These are phyloP conservation scores for Penicillium argentinense DNA, from an alignment of 495 filamentous ascomycete genomes.

Conservation along the genomic window DNA sequence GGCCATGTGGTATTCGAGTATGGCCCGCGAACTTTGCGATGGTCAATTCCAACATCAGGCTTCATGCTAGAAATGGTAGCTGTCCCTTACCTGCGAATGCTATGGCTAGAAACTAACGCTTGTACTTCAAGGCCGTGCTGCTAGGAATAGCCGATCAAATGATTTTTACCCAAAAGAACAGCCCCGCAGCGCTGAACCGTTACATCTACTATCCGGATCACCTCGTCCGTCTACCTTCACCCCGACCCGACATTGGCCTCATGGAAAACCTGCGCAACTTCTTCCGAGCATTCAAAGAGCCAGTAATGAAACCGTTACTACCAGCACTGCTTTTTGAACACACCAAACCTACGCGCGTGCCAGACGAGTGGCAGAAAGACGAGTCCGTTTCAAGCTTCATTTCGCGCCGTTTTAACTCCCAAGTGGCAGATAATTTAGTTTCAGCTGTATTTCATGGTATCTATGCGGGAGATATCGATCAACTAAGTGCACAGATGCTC, in stretches of 20 bases:
- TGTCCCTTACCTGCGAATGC: neutral
- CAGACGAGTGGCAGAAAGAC: constrained; percentile 44
- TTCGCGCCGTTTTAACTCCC: constrained; percentile 50
- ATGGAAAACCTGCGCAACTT: constrained; percentile 24
- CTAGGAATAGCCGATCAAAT: constrained; percentile 63
- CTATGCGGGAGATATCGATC: constrained; percentile 86
- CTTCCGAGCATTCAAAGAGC: constrained; percentile 52
- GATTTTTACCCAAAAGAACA: constrained; percentile 51
- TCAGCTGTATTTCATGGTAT: constrained; percentile 87
- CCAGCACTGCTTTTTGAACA: constrained; percentile 42
- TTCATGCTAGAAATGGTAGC: constrained; percentile 59
- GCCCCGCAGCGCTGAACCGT: constrained; percentile 58
- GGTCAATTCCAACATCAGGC: constrained; percentile 44
- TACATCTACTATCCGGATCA: constrained; percentile 93
- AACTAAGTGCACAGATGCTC: constrained; percentile 69
- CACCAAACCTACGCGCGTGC: constrained; percentile 23
- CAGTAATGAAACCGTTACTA: constrained; percentile 57
- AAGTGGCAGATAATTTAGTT: constrained; percentile 69
- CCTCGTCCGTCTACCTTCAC: constrained; percentile 68
- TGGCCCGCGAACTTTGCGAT: constrained; percentile 78
- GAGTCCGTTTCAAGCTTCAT: constrained; percentile 75
- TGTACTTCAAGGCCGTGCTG: neutral
- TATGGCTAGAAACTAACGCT: neutral
- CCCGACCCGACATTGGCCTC: constrained; percentile 23
- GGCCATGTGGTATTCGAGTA: constrained; percentile 74